Conservation (phyloP, 1,284 basidiomycete genomes). For the Trichosporon ovoides region DNA sequence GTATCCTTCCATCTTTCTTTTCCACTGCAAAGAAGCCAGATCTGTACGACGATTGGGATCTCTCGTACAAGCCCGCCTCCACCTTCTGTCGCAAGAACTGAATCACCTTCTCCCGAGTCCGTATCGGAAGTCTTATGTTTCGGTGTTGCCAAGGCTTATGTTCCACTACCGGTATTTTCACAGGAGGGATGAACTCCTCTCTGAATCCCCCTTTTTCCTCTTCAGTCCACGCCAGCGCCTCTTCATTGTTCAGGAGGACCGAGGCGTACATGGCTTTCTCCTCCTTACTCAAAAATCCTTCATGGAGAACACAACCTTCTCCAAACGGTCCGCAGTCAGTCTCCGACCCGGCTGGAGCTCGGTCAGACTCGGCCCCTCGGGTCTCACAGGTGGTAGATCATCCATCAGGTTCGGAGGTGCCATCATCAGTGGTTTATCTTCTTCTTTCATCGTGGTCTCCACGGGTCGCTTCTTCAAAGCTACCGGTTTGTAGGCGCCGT, state of each 20-base stretch:
- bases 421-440: conserved; percentile 1
- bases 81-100: conserved; percentile 5
- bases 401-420: not conserved
- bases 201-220: conserved; percentile 9
- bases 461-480: conserved; percentile 16
- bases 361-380: no score
- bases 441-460: conserved; percentile 1
- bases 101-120: conserved; percentile 5
- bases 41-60: conserved; percentile 8
- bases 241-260: conserved; percentile 3
- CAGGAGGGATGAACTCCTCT: conserved; percentile 1
- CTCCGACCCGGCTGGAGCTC: not conserved
- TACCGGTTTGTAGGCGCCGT: conserved; percentile 11
- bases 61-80: conserved; percentile 6
- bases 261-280: conserved; percentile 1
- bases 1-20: conserved; percentile 15
- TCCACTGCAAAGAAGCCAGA: conserved; percentile 13
- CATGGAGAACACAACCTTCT: not conserved
- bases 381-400: not conserved
- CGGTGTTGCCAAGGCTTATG: conserved; percentile 9
- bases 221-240: conserved; percentile 7
- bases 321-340: not conserved
- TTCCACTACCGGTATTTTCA: not conserved
- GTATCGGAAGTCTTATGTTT: not conserved
- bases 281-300: not conserved